Evolutionary conservation across 2,329 filamentous ascomycete species (phyloP).

Genomic region (Trichoderma brevicompactum): DNA sequence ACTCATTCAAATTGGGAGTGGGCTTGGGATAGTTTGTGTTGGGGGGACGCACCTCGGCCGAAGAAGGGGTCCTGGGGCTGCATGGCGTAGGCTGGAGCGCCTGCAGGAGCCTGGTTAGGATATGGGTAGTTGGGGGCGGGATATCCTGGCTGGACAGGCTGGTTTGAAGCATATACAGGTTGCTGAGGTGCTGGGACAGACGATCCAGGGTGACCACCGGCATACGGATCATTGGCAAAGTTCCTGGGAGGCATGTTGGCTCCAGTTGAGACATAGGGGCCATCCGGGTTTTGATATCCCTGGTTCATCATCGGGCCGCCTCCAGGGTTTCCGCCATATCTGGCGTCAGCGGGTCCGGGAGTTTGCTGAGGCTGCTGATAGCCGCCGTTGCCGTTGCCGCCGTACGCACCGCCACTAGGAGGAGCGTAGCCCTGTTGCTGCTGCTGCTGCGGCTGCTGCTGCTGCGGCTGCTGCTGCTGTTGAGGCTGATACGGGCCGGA

Average conservation of each 20-base stretch:
- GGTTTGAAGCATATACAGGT: slow-evolving; percentile 41
- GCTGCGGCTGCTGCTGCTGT: slow-evolving; percentile 28
- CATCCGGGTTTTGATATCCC: slow-evolving; percentile 41
- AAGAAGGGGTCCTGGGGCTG: slow-evolving; percentile 59
- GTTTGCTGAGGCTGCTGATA: slow-evolving; percentile 43
- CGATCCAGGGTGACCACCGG: slow-evolving; percentile 38
- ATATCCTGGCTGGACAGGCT: slow-evolving; percentile 41
- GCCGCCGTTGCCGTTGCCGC: slow-evolving; percentile 36
- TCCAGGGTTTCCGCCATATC: slow-evolving; percentile 40
- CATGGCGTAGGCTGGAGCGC: slow-evolving; percentile 41
- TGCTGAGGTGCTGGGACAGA: slow-evolving; percentile 41
- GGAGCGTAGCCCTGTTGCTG: slow-evolving; percentile 35
- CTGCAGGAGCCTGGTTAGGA: slow-evolving; percentile 44
- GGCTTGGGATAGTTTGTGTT: slow-evolving; percentile 32
- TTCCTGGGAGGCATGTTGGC: slow-evolving; percentile 41
- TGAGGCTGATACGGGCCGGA: slow-evolving; percentile 42
- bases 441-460: slow-evolving; percentile 26
- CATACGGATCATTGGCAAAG: slow-evolving; percentile 40
- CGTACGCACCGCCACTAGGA: slow-evolving; percentile 41
- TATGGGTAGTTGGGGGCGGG: slow-evolving; percentile 42
- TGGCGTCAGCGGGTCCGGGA: slow-evolving; percentile 41
- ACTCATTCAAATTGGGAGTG: slow-evolving; percentile 30
- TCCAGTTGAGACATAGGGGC: slow-evolving; percentile 44
- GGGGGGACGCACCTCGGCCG: slow-evolving; percentile 63
- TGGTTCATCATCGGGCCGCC: slow-evolving; percentile 40